Percentiles rank a stretch among this genome's conserved stretches.
These are phyloP conservation scores for Roridomyces roridus DNA, from an alignment of 768 basidiomycete species.

Conservation along the genomic window DNA sequence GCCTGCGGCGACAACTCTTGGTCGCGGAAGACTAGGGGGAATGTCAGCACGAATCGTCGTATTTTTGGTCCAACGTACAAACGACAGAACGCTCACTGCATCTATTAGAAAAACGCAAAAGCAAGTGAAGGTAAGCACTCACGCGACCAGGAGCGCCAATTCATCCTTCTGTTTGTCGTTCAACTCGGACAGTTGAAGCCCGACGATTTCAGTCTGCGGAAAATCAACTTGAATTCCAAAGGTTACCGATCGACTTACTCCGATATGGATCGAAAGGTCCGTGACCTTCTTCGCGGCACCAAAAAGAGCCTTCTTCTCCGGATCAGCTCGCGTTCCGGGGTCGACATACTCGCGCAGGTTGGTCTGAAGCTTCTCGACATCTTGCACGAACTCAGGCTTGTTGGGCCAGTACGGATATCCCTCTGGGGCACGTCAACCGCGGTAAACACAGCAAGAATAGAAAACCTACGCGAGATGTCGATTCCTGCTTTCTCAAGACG, in stretches of 20 bases:
- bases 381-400: constrained; percentile 27
- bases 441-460: not conserved
- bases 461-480: constrained; percentile 21
- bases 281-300: constrained; percentile 27
- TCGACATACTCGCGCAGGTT: constrained; percentile 24
- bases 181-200: constrained; percentile 26
- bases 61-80: constrained; percentile 3
- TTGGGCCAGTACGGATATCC: constrained; percentile 28
- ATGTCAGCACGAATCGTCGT: no score
- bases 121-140: not conserved
- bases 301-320: constrained; percentile 28
- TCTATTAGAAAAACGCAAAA: not conserved
- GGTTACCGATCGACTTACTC: no score
- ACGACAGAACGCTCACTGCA: constrained; percentile 25
- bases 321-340: constrained; percentile 25
- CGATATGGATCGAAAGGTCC: constrained; percentile 25
- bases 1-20: constrained; percentile 26
- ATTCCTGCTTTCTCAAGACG: constrained; percentile 27
- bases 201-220: constrained; percentile 25
- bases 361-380: constrained; percentile 28
- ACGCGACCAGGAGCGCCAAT: constrained; percentile 28
- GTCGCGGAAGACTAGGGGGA: constrained; percentile 27
- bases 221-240: no score
- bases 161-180: constrained; percentile 27
- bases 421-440: not conserved